Base-by-base conservation (phyloP, 768 basidiomycete species). In the Mycena chlorophos region DNA sequence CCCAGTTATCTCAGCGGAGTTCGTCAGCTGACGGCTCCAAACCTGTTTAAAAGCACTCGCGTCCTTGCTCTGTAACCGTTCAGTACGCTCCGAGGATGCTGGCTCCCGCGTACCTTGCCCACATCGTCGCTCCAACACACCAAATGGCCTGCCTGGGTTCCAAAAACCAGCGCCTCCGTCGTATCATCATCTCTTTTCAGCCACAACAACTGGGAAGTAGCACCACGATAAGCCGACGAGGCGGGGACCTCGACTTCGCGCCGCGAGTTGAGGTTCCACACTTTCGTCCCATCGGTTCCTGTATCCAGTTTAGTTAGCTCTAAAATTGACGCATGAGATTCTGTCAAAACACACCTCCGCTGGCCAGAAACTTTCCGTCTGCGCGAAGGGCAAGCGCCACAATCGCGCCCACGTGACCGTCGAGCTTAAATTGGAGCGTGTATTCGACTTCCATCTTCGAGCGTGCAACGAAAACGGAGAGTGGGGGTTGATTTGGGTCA, bases 1-100 rank as follows among this genome's bases (percentile, higher is more conserved):
- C 3, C 55, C 61, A 2, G 63, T 64, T 1, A 66, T 50, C 45
- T 66, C 61, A 10, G 48, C 49, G 0, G 52, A 49, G 3, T 51
- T 23, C 2, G 38, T 30, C 12, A 63, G 14, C 25, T 58, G 62
- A 12, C 29, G 23, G 27, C 30, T 39, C 25, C 25, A 23, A 5
- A 53, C 22, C n/a, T 65, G 60, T 20, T 58, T 49, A 39, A 65
- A 65, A 2, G 3, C 31, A 37, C 31, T 23, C 16, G 25, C 13
- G 19, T 25, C 28, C 12, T 16, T 17, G 31, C 12, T 19, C 40
- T 37, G n/a, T 37, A 29, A 20, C 17, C 37, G 17, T 38, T 49
- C 13, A 1, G 16, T 3, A 19, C 30, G n/a, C 16, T 20, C 26
- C n/a, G 37, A 3, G 42, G 3, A 43, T 37, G 16, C 23, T 27